Conservation (phyloP, 495 filamentous ascomycete genomes). For the Xeromyces bisporus region DNA sequence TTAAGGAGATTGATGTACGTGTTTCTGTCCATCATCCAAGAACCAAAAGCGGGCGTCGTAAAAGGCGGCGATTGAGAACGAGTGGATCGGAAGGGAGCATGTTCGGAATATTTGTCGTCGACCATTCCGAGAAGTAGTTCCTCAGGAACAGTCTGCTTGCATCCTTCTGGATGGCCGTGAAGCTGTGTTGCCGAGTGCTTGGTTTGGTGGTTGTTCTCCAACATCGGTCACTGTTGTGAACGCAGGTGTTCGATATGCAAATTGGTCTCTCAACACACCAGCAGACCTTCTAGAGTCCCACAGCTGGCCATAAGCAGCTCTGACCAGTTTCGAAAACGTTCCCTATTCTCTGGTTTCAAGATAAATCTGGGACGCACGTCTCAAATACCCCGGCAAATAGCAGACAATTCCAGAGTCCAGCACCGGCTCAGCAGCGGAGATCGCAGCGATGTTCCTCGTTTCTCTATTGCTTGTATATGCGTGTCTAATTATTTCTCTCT, state of each 20-base stretch:
- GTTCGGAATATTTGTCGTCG: slow-evolving; percentile 26
- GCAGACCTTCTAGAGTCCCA: slow-evolving; percentile 36
- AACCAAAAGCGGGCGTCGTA: slow-evolving; percentile 18
- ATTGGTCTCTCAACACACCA: slow-evolving; percentile 33
- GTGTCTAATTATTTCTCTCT: too few species aligned
- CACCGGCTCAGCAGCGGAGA: too few species aligned
- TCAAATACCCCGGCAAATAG: too few species aligned
- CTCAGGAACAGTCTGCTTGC: slow-evolving; percentile 8
- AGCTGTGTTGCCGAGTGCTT: not conserved
- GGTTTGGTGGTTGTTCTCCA: too few species aligned
- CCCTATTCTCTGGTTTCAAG: too few species aligned
- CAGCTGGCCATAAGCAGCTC: slow-evolving; percentile 25
- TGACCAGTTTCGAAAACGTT: slow-evolving; percentile 1
- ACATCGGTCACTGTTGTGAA: slow-evolving; percentile 1
- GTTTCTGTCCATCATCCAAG: slow-evolving; percentile 25
- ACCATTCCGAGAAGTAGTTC: slow-evolving; percentile 25
- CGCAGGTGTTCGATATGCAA: slow-evolving; percentile 35
- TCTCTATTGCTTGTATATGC: too few species aligned
- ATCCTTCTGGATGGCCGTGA: too few species aligned
- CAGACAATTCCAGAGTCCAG: too few species aligned
- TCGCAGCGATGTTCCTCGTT: too few species aligned
- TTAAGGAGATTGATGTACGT: slow-evolving; percentile 27
- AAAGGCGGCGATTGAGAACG: slow-evolving; percentile 13
- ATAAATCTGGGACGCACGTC: too few species aligned
- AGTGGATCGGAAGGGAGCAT: slow-evolving; percentile 22